Conservation (phyloP, 2,329 filamentous ascomycete species). For the Phaeosphaeria sp. region DNA sequence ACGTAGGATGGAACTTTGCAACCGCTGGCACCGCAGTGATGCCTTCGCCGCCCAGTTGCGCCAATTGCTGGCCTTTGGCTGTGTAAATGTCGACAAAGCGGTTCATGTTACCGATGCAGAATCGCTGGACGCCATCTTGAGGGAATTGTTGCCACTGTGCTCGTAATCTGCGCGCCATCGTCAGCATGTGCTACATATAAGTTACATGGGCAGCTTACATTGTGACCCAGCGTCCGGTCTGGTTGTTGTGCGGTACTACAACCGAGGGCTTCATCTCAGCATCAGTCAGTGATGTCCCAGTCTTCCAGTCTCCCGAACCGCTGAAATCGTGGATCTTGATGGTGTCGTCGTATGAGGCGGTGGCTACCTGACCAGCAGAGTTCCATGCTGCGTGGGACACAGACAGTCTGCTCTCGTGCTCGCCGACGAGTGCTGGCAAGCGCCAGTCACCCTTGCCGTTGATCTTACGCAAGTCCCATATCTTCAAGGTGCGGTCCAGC, state of each 20-base stretch:
- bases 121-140: slow-evolving; percentile 79
- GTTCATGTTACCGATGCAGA: slow-evolving; percentile 97
- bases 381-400: slow-evolving; percentile 96
- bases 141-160: slow-evolving; percentile 90
- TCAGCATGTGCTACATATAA: slow-evolving; percentile 17
- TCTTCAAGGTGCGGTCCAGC: slow-evolving; percentile 83
- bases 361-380: slow-evolving; percentile 82
- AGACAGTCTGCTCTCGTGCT: slow-evolving; percentile 82
- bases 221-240: slow-evolving; percentile 93
- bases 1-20: slow-evolving; percentile 83
- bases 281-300: slow-evolving; percentile 64
- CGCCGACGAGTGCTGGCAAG: slow-evolving; percentile 74
- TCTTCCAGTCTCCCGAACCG: slow-evolving; percentile 56
- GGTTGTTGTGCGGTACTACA: slow-evolving; percentile 85
- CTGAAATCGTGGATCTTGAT: slow-evolving; percentile 89
- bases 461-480: slow-evolving; percentile 91
- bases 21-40: slow-evolving; percentile 96
- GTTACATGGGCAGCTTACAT: slow-evolving; percentile 59
- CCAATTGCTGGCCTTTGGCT: slow-evolving; percentile 81
- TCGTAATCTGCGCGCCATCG: slow-evolving; percentile 61
- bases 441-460: slow-evolving; percentile 66
- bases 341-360: slow-evolving; percentile 92
- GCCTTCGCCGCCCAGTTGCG: slow-evolving; percentile 84
- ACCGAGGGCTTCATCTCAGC: slow-evolving; percentile 72
- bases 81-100: slow-evolving; percentile 93